Evolutionary conservation across 1,284 basidiomycete genomes (phyloP), one percentile per base, ranked within the genome.

Genomic region (Mycena sp.): DNA sequence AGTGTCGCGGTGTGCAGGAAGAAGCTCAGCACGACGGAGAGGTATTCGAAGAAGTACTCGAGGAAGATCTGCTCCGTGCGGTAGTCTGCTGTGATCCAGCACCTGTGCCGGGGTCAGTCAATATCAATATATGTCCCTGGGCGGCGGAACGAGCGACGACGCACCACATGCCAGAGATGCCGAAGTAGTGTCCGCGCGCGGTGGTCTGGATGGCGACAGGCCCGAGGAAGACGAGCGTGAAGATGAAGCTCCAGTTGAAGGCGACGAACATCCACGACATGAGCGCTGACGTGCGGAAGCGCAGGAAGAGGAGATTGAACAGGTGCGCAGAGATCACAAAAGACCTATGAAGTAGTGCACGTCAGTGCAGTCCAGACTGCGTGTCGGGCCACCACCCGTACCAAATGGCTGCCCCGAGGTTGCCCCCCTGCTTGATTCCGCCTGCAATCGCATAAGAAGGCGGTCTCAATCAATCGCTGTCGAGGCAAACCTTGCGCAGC

Each of bases 1-100:
- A 80, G 67, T 35, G 77, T 76, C 16, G 67, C 66, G 5, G 71
- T 70, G 63, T 81, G 80, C n/a, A 81, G 68, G 16, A 79, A 19
- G 65, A 78, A 75, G 25, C 75, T 77, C 3, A 76, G 32, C 2
- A 65, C 64, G 0, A 78, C 74, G 6, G 80, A 74, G 4, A 76
- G 23, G 63, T 76, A 78, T 65, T 81, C 76, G 53, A 61, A 53
- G 40, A 64, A 44, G 49, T 57, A 61, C 50, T 63, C 60, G 28
- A 68, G 29, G 26, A 48, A 57, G n/a, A 63, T 43, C 45, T 63
- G 61, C 40, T 67, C 58, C 19, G 11, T 49, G 43, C 48, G 57
- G 38, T 67, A 67, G 4, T 41, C 49, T 23, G 10, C 5, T 16
- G 65, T 67, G n/a, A 67, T 64, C 65, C 61, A 58, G 54, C 65